A percentile compares a stretch with the other conserved stretches of the same genome.
Evolutionary conservation across 2,329 filamentous ascomycete species (phyloP).

Genomic region (Penicillium thymicola): DNA sequence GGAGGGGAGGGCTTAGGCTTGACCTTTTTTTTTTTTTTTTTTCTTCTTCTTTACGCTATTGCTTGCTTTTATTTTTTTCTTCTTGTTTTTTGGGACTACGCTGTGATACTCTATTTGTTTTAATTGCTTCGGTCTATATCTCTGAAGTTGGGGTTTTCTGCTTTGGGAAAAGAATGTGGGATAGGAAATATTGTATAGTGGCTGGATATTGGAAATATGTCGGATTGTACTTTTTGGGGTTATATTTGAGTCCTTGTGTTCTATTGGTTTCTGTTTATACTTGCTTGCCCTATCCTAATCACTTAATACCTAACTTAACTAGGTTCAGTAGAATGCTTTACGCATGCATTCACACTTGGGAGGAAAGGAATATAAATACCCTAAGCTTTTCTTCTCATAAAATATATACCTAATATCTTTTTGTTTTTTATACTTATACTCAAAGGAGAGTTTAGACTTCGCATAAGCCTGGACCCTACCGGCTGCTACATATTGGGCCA

Average conservation of each 20-base stretch:
- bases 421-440: too few relatives aligned
- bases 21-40: not conserved
- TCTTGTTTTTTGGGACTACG: not conserved
- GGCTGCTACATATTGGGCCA: too few relatives aligned
- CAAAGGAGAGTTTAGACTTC: too few relatives aligned
- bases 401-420: too few relatives aligned
- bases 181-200: constrained; percentile 3
- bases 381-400: too few relatives aligned
- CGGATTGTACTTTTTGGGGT: not conserved
- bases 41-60: not conserved
- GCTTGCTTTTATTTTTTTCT: not conserved
- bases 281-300: too few relatives aligned
- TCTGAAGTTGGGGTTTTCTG: not conserved
- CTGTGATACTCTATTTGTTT: constrained; percentile 4
- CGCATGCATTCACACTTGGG: too few relatives aligned
- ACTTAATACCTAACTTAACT: too few relatives aligned
- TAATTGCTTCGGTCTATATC: not conserved
- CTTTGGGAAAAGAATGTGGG: constrained; percentile 9
- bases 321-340: too few relatives aligned
- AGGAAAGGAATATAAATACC: too few relatives aligned
- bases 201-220: constrained; percentile 2
- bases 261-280: too few relatives aligned
- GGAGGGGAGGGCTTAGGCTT: constrained; percentile 38
- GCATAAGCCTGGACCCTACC: too few relatives aligned
- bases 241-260: not conserved